Base-by-base conservation (phyloP, 225 moss, liverwort and hornwort genomes). In the Pseudoscleropodium purum region DNA sequence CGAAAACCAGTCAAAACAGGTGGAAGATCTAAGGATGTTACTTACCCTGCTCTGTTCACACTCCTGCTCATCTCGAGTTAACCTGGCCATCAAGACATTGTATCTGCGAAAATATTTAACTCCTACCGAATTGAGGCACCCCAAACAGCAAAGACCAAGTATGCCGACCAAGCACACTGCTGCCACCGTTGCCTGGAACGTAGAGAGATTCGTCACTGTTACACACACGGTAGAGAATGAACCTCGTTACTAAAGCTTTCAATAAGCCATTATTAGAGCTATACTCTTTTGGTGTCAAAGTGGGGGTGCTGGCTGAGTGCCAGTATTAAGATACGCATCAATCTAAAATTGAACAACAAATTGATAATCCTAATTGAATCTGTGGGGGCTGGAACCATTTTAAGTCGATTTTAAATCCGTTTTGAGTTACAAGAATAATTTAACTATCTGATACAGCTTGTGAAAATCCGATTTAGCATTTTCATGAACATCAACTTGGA, bases 41-140 rank as follows among this genome's bases (percentile, higher is more conserved):
- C 82, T 76, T 82, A 92, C 93, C 84, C 94, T 88, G 75, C 75
- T 93, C 56, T 94, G 93, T 26, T 93, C 93, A 89, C 93, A 92
- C 66, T 91, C 93, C 70, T 84, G 84, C 70, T 93, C 91, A 57
- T 93, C 94, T 52, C 76, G 93, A 75, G 88, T 75, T 72, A 91
- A 87, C 81, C 84, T 93, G 57, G 89, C 88, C 78, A 91, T 81
- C 66, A 85, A 77, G 45, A 93, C 92, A 82, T 93, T 92, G 43
- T 83, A 92, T 85, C 86, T 92, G 59, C 91, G 93, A 72, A 90
- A 66, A 81, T 84, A 86, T 39, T 86, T 39, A n/a, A 92, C 83
- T 41, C 90, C 94, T 66, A 39, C 64, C 61, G 90, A 91, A 60
- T 92, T 87, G 33, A 92, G 84, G 57, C 61, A 92, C n/a, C 92